phyloP scores from a whole-genome alignment of 2,329 filamentous ascomycete genomes.

The Colletotrichum kahawae region DNA sequence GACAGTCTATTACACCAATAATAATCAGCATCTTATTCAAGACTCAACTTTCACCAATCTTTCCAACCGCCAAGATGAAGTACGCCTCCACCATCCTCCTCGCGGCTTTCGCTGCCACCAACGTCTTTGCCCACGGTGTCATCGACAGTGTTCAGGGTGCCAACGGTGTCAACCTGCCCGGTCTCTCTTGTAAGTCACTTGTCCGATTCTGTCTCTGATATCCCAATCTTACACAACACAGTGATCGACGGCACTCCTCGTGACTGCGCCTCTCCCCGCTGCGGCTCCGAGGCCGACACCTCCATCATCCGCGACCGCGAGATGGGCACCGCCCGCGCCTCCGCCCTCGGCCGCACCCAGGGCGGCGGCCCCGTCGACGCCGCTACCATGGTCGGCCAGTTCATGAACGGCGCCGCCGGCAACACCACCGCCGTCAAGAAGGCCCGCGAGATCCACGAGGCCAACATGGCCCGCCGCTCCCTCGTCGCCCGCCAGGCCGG shows the following conservation, averaged over 20 bases:
- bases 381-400: constrained; percentile 58
- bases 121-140: constrained; percentile 62
- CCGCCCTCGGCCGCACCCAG: constrained; percentile 68
- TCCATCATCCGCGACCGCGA: constrained; percentile 69
- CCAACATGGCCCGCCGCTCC: constrained; percentile 37
- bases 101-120: constrained; percentile 38
- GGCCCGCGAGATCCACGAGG: constrained; percentile 43
- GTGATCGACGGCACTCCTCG: constrained; percentile 70
- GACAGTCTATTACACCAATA: background rate
- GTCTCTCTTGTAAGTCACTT: constrained; percentile 40
- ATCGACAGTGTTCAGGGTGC: constrained; percentile 61
- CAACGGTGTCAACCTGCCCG: constrained; percentile 67
- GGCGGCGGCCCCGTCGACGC: constrained; percentile 64
- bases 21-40: background rate
- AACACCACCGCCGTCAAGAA: constrained; percentile 44
- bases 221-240: constrained; percentile 22
- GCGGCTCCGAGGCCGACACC: constrained; percentile 70
- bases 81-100: constrained; percentile 41
- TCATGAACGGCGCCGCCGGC: constrained; percentile 54
- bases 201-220: background rate
- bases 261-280: constrained; percentile 65
- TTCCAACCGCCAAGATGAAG: constrained; percentile 20
- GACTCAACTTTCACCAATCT: constrained; percentile 4
- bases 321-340: constrained; percentile 53
- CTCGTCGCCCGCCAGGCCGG: constrained; percentile 17